A percentile compares a stretch with the other conserved stretches of the same genome.
These are phyloP conservation scores for Fusarium neocosmosporiellum DNA, from an alignment of 2,329 filamentous ascomycete genomes.

Conservation along the genomic window DNA sequence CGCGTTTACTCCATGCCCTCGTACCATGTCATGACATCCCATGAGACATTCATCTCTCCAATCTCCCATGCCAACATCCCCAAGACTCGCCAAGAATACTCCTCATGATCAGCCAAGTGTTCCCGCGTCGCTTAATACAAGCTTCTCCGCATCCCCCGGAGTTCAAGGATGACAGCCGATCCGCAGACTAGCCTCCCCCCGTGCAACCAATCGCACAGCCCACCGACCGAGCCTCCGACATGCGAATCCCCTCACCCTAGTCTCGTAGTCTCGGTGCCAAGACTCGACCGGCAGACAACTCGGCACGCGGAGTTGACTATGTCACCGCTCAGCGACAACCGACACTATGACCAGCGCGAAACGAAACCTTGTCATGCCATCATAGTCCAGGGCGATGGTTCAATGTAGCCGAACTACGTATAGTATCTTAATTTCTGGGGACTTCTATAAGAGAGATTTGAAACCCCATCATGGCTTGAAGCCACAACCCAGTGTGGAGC, in stretches of 20 bases:
- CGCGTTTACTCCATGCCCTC: background rate
- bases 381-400: slow-evolving; percentile 24
- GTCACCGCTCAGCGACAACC: slow-evolving; percentile 19
- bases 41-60: background rate
- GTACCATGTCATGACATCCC: background rate
- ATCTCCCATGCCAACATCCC: background rate
- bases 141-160: background rate
- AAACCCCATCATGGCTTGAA: background rate
- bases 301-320: background rate
- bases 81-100: background rate
- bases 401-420: slow-evolving; percentile 5
- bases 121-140: background rate
- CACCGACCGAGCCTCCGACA: slow-evolving; percentile 18
- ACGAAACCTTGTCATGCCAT: slow-evolving; percentile 18
- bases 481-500: background rate
- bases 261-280: background rate
- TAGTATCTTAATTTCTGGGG: background rate
- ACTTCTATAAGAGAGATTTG: slow-evolving; percentile 9
- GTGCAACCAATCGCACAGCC: slow-evolving; percentile 8
- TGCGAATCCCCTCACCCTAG: slow-evolving; percentile 12
- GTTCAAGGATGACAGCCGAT: background rate
- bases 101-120: background rate
- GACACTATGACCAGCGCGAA: slow-evolving; percentile 15
- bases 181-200: background rate
- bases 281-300: background rate